phyloP scores from a whole-genome alignment of 495 filamentous ascomycete species.

The Tricharina praecox region DNA sequence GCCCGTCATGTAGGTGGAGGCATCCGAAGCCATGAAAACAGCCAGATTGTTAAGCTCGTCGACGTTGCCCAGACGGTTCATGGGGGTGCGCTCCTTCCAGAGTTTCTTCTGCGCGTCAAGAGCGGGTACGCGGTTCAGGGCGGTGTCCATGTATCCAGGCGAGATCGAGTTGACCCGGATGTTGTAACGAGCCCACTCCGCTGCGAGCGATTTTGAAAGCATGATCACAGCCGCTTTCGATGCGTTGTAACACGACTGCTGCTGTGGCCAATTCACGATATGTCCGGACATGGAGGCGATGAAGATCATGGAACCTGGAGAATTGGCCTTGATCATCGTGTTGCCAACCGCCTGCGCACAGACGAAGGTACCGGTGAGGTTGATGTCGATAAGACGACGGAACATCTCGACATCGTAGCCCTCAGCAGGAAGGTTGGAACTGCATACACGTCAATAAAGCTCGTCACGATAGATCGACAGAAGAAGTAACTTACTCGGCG shows the following conservation, averaged over 20 bases:
- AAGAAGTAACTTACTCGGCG: conserved; percentile 40
- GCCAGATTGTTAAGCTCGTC: conserved; percentile 67
- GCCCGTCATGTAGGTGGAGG: conserved; percentile 62
- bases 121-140: conserved; percentile 46
- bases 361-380: conserved; percentile 55
- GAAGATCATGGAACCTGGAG: conserved; percentile 49
- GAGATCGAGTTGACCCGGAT: conserved; percentile 67
- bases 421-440: conserved; percentile 48
- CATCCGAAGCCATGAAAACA: conserved; percentile 59
- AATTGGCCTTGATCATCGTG: conserved; percentile 45
- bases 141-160: conserved; percentile 53
- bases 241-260: conserved; percentile 63
- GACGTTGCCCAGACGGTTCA: conserved; percentile 48
- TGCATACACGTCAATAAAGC: conserved; percentile 3
- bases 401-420: conserved; percentile 41
- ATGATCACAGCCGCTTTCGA: conserved; percentile 67
- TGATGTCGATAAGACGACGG: conserved; percentile 57
- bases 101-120: conserved; percentile 62
- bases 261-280: conserved; percentile 65
- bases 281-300: conserved; percentile 63
- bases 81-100: conserved; percentile 57
- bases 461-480: neutral
- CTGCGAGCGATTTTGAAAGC: conserved; percentile 56
- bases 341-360: conserved; percentile 47
- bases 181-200: conserved; percentile 59